Evolutionary conservation across 2,329 filamentous ascomycete species (phyloP), one percentile per base, ranked within the genome.

Genomic region (Cordyceps fumosorosea): DNA sequence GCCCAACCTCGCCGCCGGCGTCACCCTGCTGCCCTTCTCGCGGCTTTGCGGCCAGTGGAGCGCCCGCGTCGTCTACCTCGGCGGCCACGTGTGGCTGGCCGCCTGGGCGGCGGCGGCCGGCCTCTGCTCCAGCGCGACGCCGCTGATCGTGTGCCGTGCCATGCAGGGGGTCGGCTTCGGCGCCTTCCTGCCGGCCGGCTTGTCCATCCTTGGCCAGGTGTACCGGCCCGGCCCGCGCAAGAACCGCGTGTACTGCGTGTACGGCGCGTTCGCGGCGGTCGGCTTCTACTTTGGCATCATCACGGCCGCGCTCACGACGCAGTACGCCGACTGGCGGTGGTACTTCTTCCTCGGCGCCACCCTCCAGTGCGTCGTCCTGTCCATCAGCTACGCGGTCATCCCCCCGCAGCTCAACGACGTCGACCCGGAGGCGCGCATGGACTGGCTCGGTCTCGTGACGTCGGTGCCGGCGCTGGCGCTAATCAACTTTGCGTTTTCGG

Each of bases 161-260:
- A 73, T 90, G 47, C 87, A 89, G 71, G 88, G 88, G 0, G 72
- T 91, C 14, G 88, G 87, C 0, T 81, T 87, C 4, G 86, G 87
- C 3, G 86, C 87, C 0, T 88, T 87, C 64, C 73, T 92, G 12
- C 89, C 89, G 0, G 84, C 87, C 0, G 84, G 87, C 1, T 81
- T 92, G 62, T 88, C 88, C 82, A 78, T 91, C 7, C 76, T 91
- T 7, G 87, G 86, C 2, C 86, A 82, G 64, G 83, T 79, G 3
- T 91, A 91, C 69, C 81, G 87, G 0, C 88, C 88, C 0, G 88
- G 88, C 0, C 87, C 87, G 1, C 77, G 88, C 8, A 91, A 91
- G 74, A 91, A 90, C 68, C 73, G 90, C 16, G 81, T 90, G 16
- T 84, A 84, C 65, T 76, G 77, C 20, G 66, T 89, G 74, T 80